A percentile compares a stretch with the other conserved stretches of the same genome.
These are phyloP conservation scores for Saccharomyces hybrid DNA, from an alignment of 1,139 yeast genomes.

Conservation along the genomic window DNA sequence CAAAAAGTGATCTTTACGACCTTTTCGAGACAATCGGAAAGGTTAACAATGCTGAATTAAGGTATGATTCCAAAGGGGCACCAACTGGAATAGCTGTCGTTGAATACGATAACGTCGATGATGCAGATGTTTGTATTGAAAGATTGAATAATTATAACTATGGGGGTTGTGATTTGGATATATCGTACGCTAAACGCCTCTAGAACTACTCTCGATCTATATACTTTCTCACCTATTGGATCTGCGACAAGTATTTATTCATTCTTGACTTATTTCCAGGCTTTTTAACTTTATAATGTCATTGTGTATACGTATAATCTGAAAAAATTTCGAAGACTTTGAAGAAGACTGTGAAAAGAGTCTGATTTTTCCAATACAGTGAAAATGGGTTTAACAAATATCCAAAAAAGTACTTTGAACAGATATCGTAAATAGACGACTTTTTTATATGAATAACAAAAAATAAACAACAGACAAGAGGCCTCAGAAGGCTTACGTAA, in stretches of 20 bases:
- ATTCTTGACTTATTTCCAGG: not conserved
- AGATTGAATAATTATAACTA: constrained; percentile 74
- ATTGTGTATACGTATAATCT: not conserved
- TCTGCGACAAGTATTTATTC: not conserved
- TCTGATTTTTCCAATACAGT: not conserved
- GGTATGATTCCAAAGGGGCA: constrained; percentile 55
- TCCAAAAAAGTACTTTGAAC: not conserved
- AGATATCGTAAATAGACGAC: not conserved
- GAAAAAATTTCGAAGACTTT: not conserved
- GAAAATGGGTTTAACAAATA: not conserved
- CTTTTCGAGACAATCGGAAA: constrained; percentile 77
- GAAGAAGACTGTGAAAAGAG: not conserved
- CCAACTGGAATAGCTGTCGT: constrained; percentile 84
- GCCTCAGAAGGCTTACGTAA: not conserved
- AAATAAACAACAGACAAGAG: not conserved
- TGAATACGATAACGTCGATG: constrained; percentile 57
- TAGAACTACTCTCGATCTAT: not conserved
- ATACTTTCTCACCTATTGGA: not conserved
- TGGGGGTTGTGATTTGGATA: constrained; percentile 67
- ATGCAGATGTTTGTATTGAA: constrained; percentile 67
- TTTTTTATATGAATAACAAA: not conserved
- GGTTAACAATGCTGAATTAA: constrained; percentile 70
- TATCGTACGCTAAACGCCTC: constrained; percentile 49
- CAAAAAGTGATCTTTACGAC: constrained; percentile 74
- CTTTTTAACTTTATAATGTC: not conserved